phyloP scores from a whole-genome alignment of 2,329 filamentous ascomycete species.

The Fusarium albidum region DNA sequence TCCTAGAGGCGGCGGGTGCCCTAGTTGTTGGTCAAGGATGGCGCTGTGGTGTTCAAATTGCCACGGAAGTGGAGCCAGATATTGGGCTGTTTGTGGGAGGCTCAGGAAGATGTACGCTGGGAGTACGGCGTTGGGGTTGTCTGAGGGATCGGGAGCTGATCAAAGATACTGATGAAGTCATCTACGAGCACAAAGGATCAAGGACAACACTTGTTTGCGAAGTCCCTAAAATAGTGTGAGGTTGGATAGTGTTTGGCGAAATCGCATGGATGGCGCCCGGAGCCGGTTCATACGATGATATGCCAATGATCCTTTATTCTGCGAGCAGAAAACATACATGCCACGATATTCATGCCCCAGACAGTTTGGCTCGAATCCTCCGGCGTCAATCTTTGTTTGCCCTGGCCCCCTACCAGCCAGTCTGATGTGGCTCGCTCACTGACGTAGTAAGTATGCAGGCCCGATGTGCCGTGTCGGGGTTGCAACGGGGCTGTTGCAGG shows the following conservation, averaged over 20 bases:
- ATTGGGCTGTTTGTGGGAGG: constrained; percentile 6
- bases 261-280: constrained; percentile 4
- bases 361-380: neutral
- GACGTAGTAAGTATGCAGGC: too few relatives aligned
- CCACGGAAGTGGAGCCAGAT: constrained; percentile 6
- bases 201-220: constrained; percentile 5
- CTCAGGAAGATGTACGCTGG: constrained; percentile 29
- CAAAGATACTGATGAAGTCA: constrained; percentile 24
- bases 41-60: neutral
- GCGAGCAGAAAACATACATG: constrained; percentile 2
- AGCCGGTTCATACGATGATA: constrained; percentile 7
- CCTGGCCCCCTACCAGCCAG: neutral
- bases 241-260: constrained; percentile 1
- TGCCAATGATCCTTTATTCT: constrained; percentile 1
- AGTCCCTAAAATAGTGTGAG: neutral
- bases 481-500: neutral
- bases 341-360: constrained; percentile 1
- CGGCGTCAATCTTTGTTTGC: neutral
- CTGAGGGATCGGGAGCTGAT: constrained; percentile 19
- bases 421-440: neutral
- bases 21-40: too few relatives aligned
- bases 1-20: too few relatives aligned
- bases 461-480: constrained; percentile 1
- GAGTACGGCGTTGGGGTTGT: constrained; percentile 34
- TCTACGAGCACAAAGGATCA: constrained; percentile 12